Percentiles rank a stretch among this genome's conserved stretches.
Evolutionary conservation across 768 basidiomycete species (phyloP).

Genomic region (Suillus weaverae): DNA sequence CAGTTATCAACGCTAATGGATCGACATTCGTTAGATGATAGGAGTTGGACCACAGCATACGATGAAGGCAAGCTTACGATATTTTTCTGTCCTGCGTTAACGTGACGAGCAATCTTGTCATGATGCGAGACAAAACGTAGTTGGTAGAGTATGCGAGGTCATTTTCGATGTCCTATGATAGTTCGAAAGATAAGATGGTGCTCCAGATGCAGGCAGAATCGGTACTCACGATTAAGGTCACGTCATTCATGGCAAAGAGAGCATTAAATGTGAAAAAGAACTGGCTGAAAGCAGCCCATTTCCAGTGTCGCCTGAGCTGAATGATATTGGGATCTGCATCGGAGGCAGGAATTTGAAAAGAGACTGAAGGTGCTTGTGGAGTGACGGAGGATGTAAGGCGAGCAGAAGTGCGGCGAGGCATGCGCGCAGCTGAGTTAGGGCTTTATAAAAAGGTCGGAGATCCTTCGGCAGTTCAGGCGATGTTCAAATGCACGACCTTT

Average conservation of each 20-base stretch:
- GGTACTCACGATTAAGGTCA: slow-evolving; percentile 59
- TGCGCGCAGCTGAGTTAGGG: slow-evolving; percentile 39
- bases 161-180: slow-evolving; percentile 69
- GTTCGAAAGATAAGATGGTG: slow-evolving; percentile 13
- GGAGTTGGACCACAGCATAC: slow-evolving; percentile 21
- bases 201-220: slow-evolving; percentile 1
- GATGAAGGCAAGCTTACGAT: slow-evolving; percentile 48
- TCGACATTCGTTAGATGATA: slow-evolving; percentile 16
- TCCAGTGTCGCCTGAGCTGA: slow-evolving; percentile 77
- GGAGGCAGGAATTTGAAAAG: slow-evolving; percentile 27
- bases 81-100: slow-evolving; percentile 82
- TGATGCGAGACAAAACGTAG: slow-evolving; percentile 66
- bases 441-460: slow-evolving; percentile 40
- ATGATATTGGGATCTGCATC: slow-evolving; percentile 41
- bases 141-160: slow-evolving; percentile 65
- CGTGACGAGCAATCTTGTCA: slow-evolving; percentile 70
- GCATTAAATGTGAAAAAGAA: slow-evolving; percentile 85
- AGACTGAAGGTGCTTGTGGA: slow-evolving; percentile 25
- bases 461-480: slow-evolving; percentile 26
- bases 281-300: slow-evolving; percentile 90
- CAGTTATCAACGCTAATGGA: slow-evolving; percentile 66
- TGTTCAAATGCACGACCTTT: slow-evolving; percentile 5
- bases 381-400: slow-evolving; percentile 36
- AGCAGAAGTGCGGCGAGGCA: slow-evolving; percentile 59
- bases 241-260: slow-evolving; percentile 69